A percentile compares a stretch with the other conserved stretches of the same genome.
Conservation (phyloP, 441 rosid genomes). For the Theobroma grandiflorum region DNA sequence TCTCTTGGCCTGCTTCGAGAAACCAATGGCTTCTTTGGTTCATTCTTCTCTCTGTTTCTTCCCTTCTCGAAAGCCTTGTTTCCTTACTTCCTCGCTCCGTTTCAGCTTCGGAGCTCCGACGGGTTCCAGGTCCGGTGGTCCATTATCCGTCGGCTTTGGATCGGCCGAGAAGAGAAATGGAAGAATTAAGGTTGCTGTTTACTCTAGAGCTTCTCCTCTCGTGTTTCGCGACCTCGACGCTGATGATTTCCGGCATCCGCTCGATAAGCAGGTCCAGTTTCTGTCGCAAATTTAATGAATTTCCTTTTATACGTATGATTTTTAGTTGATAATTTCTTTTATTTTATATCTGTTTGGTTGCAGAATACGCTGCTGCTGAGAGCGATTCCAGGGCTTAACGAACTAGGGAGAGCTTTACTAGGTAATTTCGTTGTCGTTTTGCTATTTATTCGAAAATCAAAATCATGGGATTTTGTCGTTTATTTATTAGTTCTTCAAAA, state of each 20-base stretch:
- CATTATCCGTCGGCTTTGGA: slow-evolving; percentile 34
- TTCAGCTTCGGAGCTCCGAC: slow-evolving; percentile 35
- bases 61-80: slow-evolving; percentile 33
- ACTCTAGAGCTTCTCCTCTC: slow-evolving; percentile 65
- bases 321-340: neutral
- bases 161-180: slow-evolving; percentile 36
- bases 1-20: neutral
- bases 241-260: slow-evolving; percentile 94
- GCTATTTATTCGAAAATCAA: neutral
- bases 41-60: slow-evolving; percentile 43
- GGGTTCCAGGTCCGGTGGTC: slow-evolving; percentile 19
- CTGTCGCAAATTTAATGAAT: neutral
- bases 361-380: slow-evolving; percentile 91
- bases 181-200: slow-evolving; percentile 44
- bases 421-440: slow-evolving; percentile 49
- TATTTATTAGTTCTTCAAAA: too few relatives aligned
- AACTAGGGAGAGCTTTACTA: slow-evolving; percentile 74
- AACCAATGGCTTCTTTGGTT: slow-evolving; percentile 46
- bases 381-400: slow-evolving; percentile 89
- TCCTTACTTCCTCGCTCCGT: slow-evolving; percentile 31
- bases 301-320: neutral
- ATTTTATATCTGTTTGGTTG: neutral
- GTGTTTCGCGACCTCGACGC: slow-evolving; percentile 90
- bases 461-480: too few relatives aligned
- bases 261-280: slow-evolving; percentile 77